Evolutionary conservation across 176 grass and related monocot species (phyloP), one percentile per base, ranked within the genome.

Genomic region (Oryza brachyantha): DNA sequence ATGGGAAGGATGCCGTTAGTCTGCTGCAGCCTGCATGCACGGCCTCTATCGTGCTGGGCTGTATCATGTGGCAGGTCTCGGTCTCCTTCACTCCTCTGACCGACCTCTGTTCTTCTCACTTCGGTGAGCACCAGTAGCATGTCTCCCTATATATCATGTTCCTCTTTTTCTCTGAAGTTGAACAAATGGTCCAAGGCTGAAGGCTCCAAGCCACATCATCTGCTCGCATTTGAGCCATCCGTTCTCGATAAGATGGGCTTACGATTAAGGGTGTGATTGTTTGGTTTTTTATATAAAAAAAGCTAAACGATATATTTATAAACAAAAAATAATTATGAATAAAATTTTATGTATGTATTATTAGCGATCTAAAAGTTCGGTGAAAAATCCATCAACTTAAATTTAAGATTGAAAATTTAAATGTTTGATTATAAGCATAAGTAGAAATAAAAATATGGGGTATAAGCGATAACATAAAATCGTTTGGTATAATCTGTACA

Each of bases 1-100:
- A n/a, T 48, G 66, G 66, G 64, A 84, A 72, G 39, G 74, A 63
- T 70, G 82, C 82, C 65, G 40, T 63, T 54, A 57, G 52, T 57
- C 52, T 57, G 52, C 21, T 57, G 52, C 52, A 71, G 4, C 70
- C 77, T 50, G 46, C 48, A 52, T 48, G 74, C 55, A 26, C 73
- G 64, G 65, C 73, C 50, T 55, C 46, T 14, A 8, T 74, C 32
- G 24, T 9, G 61, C 10, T 34, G 46, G 46, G 72, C 61, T 32
- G 34, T n/a, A 29, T 34, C 61, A 52, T 55, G 62, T 46, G 61
- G 34, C 62, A n/a, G 9, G 14, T 34, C 13, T 28, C 1, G 14
- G 26, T 72, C 21, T 31, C 29, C 48, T 52, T n/a, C 45, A 5
- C 24, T 29, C 40, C 24, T 16, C 2, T 13, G 70, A 54, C 26